Percentiles rank a stretch among this genome's conserved stretches.
Evolutionary conservation across 768 basidiomycete genomes (phyloP).

Genomic region (Trichaptum fuscoviolaceum): DNA sequence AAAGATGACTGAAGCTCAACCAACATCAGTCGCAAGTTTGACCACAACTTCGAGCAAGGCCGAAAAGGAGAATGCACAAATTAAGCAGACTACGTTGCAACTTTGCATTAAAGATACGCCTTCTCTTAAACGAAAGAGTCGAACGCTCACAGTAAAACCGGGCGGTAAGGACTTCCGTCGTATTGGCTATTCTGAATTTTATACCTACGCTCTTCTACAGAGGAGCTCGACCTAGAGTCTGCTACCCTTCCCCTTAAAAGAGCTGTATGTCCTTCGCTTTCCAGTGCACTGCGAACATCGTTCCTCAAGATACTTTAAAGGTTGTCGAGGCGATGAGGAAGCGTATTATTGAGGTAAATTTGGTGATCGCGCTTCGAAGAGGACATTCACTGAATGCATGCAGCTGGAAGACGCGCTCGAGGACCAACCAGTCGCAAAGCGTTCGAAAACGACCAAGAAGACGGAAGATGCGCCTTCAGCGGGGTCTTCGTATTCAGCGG

Average conservation of each 20-base stretch:
- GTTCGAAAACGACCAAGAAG: conserved; percentile 20
- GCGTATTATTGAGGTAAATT: neutral
- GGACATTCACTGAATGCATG: neutral
- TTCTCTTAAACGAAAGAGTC: neutral
- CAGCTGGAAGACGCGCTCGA: conserved; percentile 31
- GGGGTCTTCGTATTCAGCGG: conserved; percentile 13
- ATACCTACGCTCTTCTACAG: neutral
- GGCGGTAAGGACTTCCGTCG: neutral
- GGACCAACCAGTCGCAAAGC: conserved; percentile 25
- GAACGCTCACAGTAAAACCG: neutral
- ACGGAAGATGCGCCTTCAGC: conserved; percentile 6
- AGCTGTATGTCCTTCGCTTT: neutral
- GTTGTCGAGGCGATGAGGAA: neutral
- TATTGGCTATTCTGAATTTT: neutral
- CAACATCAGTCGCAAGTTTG: neutral
- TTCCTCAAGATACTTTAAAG: neutral
- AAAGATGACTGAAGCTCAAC: neutral
- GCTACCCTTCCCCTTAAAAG: neutral
- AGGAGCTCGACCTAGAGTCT: neutral
- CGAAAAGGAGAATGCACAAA: neutral
- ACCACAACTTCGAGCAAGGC: neutral
- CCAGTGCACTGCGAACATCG: neutral
- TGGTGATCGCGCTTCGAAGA: neutral
- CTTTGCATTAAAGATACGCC: neutral
- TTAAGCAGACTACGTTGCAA: neutral